Evolutionary conservation across 2,329 filamentous ascomycete species (phyloP).

Genomic region (Fusarium dimerum): DNA sequence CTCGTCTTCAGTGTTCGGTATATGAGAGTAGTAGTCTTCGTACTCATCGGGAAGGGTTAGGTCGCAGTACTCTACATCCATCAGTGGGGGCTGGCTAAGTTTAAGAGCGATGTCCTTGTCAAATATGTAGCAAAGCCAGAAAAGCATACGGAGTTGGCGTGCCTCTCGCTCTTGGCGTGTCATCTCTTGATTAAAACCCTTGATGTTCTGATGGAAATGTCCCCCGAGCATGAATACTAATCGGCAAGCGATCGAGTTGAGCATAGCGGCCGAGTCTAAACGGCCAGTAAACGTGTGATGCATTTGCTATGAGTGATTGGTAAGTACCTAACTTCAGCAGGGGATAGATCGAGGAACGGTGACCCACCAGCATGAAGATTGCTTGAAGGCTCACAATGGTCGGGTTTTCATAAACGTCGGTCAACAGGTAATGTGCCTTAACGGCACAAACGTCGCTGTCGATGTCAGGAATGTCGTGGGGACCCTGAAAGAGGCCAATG

Average conservation of each 20-base stretch:
- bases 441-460: constrained; percentile 43
- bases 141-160: constrained; percentile 43
- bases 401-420: constrained; percentile 44
- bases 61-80: constrained; percentile 43
- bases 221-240: constrained; percentile 51
- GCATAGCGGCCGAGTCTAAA: constrained; percentile 46
- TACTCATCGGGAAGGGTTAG: constrained; percentile 28
- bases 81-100: constrained; percentile 52
- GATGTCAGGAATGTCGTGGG: constrained; percentile 24
- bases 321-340: too few species aligned
- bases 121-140: constrained; percentile 56
- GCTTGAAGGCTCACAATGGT: constrained; percentile 47
- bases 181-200: constrained; percentile 7
- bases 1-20: neutral
- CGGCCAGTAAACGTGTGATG: constrained; percentile 48
- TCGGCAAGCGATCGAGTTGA: constrained; percentile 47
- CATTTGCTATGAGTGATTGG: constrained; percentile 32
- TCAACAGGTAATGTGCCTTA: constrained; percentile 44
- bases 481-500: constrained; percentile 21
- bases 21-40: constrained; percentile 22
- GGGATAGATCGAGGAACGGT: too few species aligned
- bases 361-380: constrained; percentile 48
- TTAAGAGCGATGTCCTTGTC: constrained; percentile 59
- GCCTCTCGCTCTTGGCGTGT: constrained; percentile 29
- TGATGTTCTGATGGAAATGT: constrained; percentile 34